phyloP scores from a whole-genome alignment of 1,284 basidiomycete genomes.

The Phylloporus sp. region DNA sequence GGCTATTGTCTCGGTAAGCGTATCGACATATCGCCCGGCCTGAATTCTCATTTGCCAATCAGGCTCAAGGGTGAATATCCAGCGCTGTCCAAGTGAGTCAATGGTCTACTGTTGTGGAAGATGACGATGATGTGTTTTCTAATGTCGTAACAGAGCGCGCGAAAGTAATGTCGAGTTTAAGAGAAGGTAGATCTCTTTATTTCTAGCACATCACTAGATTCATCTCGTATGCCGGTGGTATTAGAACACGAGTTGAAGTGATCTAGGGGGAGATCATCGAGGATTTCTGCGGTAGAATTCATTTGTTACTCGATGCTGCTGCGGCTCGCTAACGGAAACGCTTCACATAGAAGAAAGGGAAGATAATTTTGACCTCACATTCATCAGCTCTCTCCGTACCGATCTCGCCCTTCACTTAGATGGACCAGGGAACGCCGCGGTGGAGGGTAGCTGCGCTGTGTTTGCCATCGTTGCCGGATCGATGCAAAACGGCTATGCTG shows the following conservation, averaged over 20 bases:
- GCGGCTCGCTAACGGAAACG: constrained; percentile 57
- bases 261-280: constrained; percentile 90
- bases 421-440: constrained; percentile 60
- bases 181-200: constrained; percentile 42
- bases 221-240: constrained; percentile 47
- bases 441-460: constrained; percentile 74
- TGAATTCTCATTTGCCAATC: too few species aligned
- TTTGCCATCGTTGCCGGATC: constrained; percentile 71
- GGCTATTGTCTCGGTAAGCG: too few species aligned
- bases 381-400: constrained; percentile 80
- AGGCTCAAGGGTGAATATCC: too few species aligned
- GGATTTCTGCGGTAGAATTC: constrained; percentile 80
- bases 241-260: constrained; percentile 66
- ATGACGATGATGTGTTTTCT: constrained; percentile 80
- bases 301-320: constrained; percentile 29
- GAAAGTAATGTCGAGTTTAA: constrained; percentile 51
- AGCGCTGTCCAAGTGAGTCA: constrained; percentile 78
- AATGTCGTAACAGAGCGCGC: constrained; percentile 68
- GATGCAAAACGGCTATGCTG: constrained; percentile 71
- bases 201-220: background rate
- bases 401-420: too few species aligned
- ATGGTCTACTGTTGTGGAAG: constrained; percentile 90
- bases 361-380: constrained; percentile 85
- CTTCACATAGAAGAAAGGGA: constrained; percentile 74
- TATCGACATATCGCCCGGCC: too few species aligned